Conservation (phyloP, 192 early-diverging fungal species). For the Gonapodya sp. region DNA sequence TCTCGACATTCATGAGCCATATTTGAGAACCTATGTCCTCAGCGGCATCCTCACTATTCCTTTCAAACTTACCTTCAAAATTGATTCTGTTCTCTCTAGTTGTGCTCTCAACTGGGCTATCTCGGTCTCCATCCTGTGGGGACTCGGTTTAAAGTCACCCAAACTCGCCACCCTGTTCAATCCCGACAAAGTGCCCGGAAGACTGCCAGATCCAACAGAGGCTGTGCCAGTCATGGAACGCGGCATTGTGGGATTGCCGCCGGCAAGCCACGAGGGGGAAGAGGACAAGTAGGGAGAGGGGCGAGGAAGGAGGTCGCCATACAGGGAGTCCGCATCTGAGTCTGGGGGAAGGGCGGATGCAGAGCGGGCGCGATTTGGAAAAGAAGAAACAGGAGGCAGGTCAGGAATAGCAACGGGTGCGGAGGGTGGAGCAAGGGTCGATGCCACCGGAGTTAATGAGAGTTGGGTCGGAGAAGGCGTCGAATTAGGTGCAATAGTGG, state of each 20-base stretch:
- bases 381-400: neutral
- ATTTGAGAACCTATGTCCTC: neutral
- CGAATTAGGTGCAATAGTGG: too few species aligned
- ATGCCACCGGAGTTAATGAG: too few species aligned
- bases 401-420: neutral
- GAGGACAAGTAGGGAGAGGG: neutral
- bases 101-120: neutral
- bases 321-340: neutral
- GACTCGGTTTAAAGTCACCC: neutral
- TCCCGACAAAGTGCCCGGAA: neutral
- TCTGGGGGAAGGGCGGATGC: neutral
- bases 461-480: too few species aligned
- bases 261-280: neutral
- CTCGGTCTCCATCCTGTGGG: neutral
- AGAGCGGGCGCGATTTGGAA: neutral
- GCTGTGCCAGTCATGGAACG: neutral
- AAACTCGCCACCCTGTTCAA: neutral
- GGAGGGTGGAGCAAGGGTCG: too few species aligned
- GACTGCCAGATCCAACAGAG: neutral
- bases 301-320: neutral
- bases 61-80: neutral
- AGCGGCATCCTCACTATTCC: neutral
- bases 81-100: neutral
- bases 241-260: neutral
- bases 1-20: neutral